Conservation (phyloP, 164 flowering plant genomes). For the Vitis vinifera region ASM3070453v1 NC_081806.1:5690001-5690500, state of each 20-base stretch:
- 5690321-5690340: background rate
- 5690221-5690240: conserved; percentile 31
- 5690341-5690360: background rate
- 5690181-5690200: background rate
- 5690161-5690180: background rate
- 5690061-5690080: background rate
- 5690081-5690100: background rate
- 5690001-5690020: too few relatives aligned
- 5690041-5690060: too few relatives aligned
- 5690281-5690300: conserved; percentile 27
- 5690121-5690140: conserved; percentile 3
- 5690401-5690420: conserved; percentile 52
- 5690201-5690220: conserved; percentile 25
- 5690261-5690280: conserved; percentile 50
- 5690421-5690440: conserved; percentile 53
- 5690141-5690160: too few relatives aligned
- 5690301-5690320: background rate
- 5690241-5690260: conserved; percentile 34
- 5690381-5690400: conserved; percentile 58
- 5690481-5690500: conserved; percentile 61
- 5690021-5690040: too few relatives aligned
- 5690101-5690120: conserved; percentile 24
- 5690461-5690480: conserved; percentile 78
- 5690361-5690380: background rate
- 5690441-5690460: conserved; percentile 55